A percentile compares a stretch with the other conserved stretches of the same genome.
Conservation (phyloP, 805 yeast species). For the Yueomyces sp. region DNA sequence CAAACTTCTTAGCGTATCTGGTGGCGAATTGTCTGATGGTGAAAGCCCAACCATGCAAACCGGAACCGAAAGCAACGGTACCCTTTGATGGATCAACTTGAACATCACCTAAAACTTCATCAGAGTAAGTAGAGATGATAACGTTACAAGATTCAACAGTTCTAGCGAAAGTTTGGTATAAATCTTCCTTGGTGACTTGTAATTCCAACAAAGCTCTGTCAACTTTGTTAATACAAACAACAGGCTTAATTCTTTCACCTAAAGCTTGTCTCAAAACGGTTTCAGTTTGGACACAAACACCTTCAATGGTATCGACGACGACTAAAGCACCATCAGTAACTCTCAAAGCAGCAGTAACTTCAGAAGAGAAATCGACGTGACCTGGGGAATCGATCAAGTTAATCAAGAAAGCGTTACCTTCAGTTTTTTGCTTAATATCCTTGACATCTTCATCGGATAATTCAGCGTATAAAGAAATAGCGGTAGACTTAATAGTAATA, state of each 20-base stretch:
- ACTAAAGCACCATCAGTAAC: slow-evolving; percentile 99
- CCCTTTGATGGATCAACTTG: slow-evolving; percentile 98
- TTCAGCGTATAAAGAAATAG: slow-evolving; percentile 87
- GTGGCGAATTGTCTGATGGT: slow-evolving; percentile 98
- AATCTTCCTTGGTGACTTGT: slow-evolving; percentile 96
- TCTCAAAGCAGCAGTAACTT: slow-evolving; percentile 98
- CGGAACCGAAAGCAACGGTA: slow-evolving; percentile 99
- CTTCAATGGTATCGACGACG: slow-evolving; percentile 97
- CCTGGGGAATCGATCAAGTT: slow-evolving; percentile 99
- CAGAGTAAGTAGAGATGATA: slow-evolving; percentile 89
- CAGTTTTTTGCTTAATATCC: slow-evolving; percentile 74
- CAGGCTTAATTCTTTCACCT: slow-evolving; percentile 99
- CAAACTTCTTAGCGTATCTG: slow-evolving; percentile 97
- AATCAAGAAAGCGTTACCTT: slow-evolving; percentile 86
- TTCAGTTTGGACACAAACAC: slow-evolving; percentile 99
- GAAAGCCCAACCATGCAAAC: slow-evolving; percentile 99
- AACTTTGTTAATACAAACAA: slow-evolving; percentile 95
- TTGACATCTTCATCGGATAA: slow-evolving; percentile 68
- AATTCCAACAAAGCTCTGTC: slow-evolving; percentile 98
- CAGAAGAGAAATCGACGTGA: slow-evolving; percentile 99
- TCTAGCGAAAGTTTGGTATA: slow-evolving; percentile 95
- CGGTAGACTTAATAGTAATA: slow-evolving; percentile 97
- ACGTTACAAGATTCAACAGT: slow-evolving; percentile 99
- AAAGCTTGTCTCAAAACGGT: slow-evolving; percentile 97
- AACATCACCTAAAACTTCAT: slow-evolving; percentile 79